Base-by-base conservation (phyloP, 2,329 filamentous ascomycete genomes). In the Microdochium nivale region DNA sequence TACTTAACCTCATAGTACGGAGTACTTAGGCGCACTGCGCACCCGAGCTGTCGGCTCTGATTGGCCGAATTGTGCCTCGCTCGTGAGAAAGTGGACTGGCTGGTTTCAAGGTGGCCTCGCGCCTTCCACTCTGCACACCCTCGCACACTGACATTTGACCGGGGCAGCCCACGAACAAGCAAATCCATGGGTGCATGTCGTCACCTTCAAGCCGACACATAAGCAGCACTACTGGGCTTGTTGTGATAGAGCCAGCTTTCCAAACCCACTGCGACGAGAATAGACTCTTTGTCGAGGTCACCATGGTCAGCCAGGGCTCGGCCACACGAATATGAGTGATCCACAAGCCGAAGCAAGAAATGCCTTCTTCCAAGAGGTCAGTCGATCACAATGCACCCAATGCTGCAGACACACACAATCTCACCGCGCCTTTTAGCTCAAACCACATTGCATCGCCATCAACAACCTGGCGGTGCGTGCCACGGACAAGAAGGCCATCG, bases 361-460 rank as follows among this genome's bases (percentile, higher is more conserved):
- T 53, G 58, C 60, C 3, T 63, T 66, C 52, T 67, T 67, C 54
- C 58, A 60, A 58, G 57, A 65, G 60, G 64, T 66, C 56, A 27
- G 54, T 47, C 46, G 5, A 14, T 10, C 25, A 3, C n/a, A n/a
- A n/a, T n/a, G n/a, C 3, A 8, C 11, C 25, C 14, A 16, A 16
- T 24, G 19, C 23, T 14, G 24, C 24, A 3, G 8, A 9, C 21
- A 25, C 21, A 25, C 43, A 47, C 10, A 21, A 24, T 10, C 46
- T 50, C 50, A 51, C 16, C 52, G 30, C 30, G 33, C 8, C 27
- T n/a, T 16, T 13, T 46, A 86, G 82, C 75, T 86, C 54, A 84
- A 84, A 66, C 80, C 81, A 63, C 75, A 69, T 57, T 86, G 82
- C 58, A 71, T 86, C 51, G 71, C 75, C 52, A 76, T 85, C 55